phyloP scores from a whole-genome alignment of 768 basidiomycete genomes.

The Boletus vinaceobasis region DNA sequence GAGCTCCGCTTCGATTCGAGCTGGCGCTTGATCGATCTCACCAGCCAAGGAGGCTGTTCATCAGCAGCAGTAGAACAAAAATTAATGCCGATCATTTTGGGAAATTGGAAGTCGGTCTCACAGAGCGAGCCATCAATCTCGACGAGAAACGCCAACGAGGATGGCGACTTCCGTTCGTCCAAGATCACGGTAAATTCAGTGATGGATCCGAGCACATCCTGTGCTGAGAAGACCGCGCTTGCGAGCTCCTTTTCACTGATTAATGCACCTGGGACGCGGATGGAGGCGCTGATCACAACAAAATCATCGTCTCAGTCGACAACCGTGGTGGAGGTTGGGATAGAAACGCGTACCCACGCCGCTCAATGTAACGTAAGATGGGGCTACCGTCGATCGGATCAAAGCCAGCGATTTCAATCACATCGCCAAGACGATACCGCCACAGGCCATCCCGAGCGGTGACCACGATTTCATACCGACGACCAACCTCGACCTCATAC shows the following conservation, averaged over 20 bases:
- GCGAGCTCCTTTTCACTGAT: slow-evolving; percentile 14
- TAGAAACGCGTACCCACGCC: slow-evolving; percentile 10
- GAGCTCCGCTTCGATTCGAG: slow-evolving; percentile 4
- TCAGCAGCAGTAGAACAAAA: not conserved
- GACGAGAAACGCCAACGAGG: slow-evolving; percentile 8
- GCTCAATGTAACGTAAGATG: slow-evolving; percentile 20
- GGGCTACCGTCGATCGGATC: slow-evolving; percentile 19
- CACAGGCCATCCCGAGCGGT: slow-evolving; percentile 21
- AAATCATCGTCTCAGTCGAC: not conserved
- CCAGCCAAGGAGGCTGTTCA: not conserved
- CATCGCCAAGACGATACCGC: slow-evolving; percentile 24
- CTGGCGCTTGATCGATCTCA: slow-evolving; percentile 5
- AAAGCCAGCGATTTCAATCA: slow-evolving; percentile 17
- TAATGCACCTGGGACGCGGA: not conserved
- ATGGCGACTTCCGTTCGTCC: slow-evolving; percentile 8
- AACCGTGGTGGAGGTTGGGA: not conserved
- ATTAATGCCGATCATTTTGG: not conserved
- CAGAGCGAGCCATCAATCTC: slow-evolving; percentile 10
- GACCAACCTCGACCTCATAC: slow-evolving; percentile 15
- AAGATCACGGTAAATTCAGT: slow-evolving; percentile 18
- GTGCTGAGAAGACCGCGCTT: slow-evolving; percentile 9
- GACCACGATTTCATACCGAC: slow-evolving; percentile 18
- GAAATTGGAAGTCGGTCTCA: not conserved
- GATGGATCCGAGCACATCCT: slow-evolving; percentile 10
- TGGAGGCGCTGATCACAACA: not conserved